These are phyloP conservation scores for Rhodotorula sp. DNA, from an alignment of 1,284 basidiomycete genomes.

Conservation along the genomic window DNA sequence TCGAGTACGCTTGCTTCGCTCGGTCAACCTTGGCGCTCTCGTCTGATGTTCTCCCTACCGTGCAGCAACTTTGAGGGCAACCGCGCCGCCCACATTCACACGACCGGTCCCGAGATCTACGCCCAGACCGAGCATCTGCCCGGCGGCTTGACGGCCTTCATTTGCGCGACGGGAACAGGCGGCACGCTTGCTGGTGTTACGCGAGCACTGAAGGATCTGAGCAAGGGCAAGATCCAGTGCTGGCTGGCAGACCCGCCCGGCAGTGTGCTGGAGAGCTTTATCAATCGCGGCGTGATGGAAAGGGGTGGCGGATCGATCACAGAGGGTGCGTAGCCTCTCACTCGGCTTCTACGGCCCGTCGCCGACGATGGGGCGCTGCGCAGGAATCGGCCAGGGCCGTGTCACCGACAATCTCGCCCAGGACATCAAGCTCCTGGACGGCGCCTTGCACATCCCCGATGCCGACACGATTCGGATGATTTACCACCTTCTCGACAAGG, in stretches of 20 bases:
- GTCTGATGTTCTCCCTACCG: not conserved
- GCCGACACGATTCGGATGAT: conserved; percentile 89
- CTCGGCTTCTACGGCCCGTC: not conserved
- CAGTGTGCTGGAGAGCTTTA: conserved; percentile 82
- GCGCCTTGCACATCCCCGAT: conserved; percentile 83
- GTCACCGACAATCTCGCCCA: conserved; percentile 91
- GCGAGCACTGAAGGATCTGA: conserved; percentile 79
- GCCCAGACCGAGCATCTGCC: conserved; percentile 62
- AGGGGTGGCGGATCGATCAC: conserved; percentile 87
- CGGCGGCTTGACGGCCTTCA: conserved; percentile 72
- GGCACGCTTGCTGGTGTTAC: conserved; percentile 91
- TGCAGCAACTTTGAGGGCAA: conserved; percentile 56
- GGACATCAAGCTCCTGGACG: conserved; percentile 74
- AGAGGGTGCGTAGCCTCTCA: conserved; percentile 63
- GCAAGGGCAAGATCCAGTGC: conserved; percentile 73
- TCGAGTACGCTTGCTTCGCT: conserved; percentile 57
- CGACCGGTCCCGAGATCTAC: conserved; percentile 98
- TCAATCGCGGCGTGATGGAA: conserved; percentile 75
- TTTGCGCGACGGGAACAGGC: conserved; percentile 91
- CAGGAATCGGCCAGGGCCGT: conserved; percentile 95
- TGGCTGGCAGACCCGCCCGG: conserved; percentile 98
- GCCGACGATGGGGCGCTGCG: not conserved
- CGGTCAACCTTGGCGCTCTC: conserved; percentile 61
- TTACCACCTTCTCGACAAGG: conserved; percentile 85
- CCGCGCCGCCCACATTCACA: conserved; percentile 78